phyloP scores from a whole-genome alignment of 192 early-diverging fungal genomes.

The Coemansia sp. region DNA sequence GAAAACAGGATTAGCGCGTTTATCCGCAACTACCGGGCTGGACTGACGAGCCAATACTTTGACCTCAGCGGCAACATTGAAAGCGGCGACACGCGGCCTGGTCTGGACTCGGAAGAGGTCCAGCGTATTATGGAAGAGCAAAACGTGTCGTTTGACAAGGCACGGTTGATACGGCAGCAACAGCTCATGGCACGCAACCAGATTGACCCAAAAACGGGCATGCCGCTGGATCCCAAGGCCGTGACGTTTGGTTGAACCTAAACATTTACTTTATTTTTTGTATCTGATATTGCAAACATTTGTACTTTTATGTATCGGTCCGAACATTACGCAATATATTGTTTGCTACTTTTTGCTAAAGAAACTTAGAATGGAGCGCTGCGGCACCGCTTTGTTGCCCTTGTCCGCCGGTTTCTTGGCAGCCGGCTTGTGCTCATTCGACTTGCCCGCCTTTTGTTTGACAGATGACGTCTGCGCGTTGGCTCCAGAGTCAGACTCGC shows the following conservation, averaged over 20 bases:
- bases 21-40: constrained; percentile 40
- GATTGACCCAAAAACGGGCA: constrained; percentile 48
- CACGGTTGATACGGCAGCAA: constrained; percentile 50
- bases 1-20: constrained; percentile 27
- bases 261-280: constrained; percentile 2
- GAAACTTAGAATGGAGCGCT: constrained; percentile 46
- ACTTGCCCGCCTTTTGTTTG: not conserved
- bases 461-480: not conserved
- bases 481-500: constrained; percentile 30
- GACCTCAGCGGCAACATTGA: constrained; percentile 49
- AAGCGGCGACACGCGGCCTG: constrained; percentile 39
- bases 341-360: constrained; percentile 39
- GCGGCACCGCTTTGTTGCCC: constrained; percentile 24
- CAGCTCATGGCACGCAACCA: constrained; percentile 41
- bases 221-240: constrained; percentile 52
- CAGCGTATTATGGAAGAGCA: constrained; percentile 44
- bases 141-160: constrained; percentile 52
- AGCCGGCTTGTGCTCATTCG: not conserved
- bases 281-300: not conserved
- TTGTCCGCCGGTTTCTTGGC: not conserved
- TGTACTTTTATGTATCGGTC: not conserved
- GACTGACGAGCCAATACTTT: constrained; percentile 49
- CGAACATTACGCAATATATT: too few species aligned
- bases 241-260: constrained; percentile 20
- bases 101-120: constrained; percentile 50